phyloP scores from a whole-genome alignment of 2,329 filamentous ascomycete genomes.

The Colletotrichum tofieldiae region DNA sequence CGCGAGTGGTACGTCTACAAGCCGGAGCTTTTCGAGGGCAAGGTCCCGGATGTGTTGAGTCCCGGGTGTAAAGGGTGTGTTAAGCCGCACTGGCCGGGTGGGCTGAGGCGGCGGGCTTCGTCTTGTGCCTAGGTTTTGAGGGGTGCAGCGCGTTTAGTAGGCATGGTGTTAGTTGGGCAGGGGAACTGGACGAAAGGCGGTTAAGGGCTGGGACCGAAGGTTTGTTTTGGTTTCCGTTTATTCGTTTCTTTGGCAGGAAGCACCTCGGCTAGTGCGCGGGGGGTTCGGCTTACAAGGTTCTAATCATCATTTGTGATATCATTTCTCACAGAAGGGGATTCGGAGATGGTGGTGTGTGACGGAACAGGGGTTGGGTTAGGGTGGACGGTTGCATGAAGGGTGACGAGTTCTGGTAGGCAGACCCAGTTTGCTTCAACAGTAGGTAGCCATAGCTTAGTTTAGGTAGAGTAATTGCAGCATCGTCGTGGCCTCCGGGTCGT shows the following conservation, averaged over 20 bases:
- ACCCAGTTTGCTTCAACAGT: conserved; percentile 14
- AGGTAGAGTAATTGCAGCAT: not conserved
- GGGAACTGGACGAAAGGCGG: not conserved
- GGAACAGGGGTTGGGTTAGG: not conserved
- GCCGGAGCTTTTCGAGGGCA: conserved; percentile 39
- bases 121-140: conserved; percentile 14
- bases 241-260: conserved; percentile 8
- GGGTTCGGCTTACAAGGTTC: conserved; percentile 1
- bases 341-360: conserved; percentile 26
- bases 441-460: conserved; percentile 9
- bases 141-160: not conserved
- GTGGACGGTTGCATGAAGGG: conserved; percentile 6
- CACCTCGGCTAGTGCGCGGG: conserved; percentile 22
- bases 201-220: conserved; percentile 26
- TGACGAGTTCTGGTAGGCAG: not conserved
- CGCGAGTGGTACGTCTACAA: conserved; percentile 44
- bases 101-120: conserved; percentile 34
- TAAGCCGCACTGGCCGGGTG: conserved; percentile 37
- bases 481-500: not conserved
- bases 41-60: conserved; percentile 39
- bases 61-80: conserved; percentile 39
- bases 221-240: conserved; percentile 1
- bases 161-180: not conserved
- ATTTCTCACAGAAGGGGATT: not conserved
- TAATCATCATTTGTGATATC: conserved; percentile 23